A percentile compares a stretch with the other conserved stretches of the same genome.
Conservation (phyloP, 495 filamentous ascomycete genomes). For the Hypoxylon rickii region DNA sequence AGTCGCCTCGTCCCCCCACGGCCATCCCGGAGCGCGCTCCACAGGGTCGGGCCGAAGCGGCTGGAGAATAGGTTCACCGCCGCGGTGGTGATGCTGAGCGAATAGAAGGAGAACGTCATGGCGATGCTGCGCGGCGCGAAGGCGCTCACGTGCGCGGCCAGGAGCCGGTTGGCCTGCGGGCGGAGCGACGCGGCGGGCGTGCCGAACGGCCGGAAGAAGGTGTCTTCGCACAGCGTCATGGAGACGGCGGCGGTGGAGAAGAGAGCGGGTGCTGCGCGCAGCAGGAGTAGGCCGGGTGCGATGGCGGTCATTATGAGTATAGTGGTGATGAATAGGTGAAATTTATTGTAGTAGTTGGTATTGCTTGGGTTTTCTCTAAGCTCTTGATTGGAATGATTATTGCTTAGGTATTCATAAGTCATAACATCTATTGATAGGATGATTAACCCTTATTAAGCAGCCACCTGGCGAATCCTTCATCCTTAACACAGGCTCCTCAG, state of each 20-base stretch:
- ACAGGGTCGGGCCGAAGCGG: too few relatives aligned
- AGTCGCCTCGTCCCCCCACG: background rate
- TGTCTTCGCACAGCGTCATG: slow-evolving; percentile 6
- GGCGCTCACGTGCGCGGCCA: background rate
- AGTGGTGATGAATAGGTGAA: too few relatives aligned
- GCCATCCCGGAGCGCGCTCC: background rate
- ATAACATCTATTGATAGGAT: too few relatives aligned
- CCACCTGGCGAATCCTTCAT: too few relatives aligned
- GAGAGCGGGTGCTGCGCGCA: slow-evolving; percentile 1
- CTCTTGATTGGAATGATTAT: too few relatives aligned
- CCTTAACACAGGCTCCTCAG: too few relatives aligned
- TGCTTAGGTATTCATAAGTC: too few relatives aligned
- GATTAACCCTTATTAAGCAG: too few relatives aligned
- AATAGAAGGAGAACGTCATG: slow-evolving; percentile 1
- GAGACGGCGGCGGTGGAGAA: slow-evolving; percentile 6
- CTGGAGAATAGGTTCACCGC: background rate
- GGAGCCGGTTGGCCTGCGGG: background rate
- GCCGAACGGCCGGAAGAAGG: slow-evolving; percentile 6
- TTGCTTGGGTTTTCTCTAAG: too few relatives aligned
- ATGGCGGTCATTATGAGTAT: background rate
- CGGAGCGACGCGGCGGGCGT: background rate
- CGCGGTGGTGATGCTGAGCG: background rate
- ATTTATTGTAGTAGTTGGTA: too few relatives aligned
- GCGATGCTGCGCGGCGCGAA: background rate
- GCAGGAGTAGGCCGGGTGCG: background rate